Evolutionary conservation across 768 basidiomycete species (phyloP).

Genomic region (Gloeostereum incarnatum): DNA sequence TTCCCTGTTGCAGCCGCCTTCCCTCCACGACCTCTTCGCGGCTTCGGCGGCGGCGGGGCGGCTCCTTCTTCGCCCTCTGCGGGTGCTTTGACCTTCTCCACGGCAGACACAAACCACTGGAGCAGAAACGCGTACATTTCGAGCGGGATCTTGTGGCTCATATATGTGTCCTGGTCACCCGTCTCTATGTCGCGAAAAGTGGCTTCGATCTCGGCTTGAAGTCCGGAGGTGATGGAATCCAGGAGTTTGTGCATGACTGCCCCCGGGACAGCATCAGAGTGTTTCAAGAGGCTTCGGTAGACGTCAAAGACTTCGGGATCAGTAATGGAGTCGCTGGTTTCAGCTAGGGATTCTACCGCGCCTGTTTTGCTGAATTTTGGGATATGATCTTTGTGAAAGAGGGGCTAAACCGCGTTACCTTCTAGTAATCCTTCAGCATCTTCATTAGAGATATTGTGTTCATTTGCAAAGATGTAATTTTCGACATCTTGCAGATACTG

Average conservation of each 20-base stretch:
- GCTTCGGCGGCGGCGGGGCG: slow-evolving; percentile 33
- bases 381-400: too few relatives aligned
- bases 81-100: slow-evolving; percentile 60
- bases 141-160: slow-evolving; percentile 61
- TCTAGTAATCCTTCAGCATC: too few relatives aligned
- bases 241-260: slow-evolving; percentile 75
- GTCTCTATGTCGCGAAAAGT: slow-evolving; percentile 60
- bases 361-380: too few relatives aligned
- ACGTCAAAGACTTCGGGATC: slow-evolving; percentile 70
- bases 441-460: too few relatives aligned
- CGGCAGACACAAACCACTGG: slow-evolving; percentile 81
- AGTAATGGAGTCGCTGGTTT: slow-evolving; percentile 62
- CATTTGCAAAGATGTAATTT: too few relatives aligned
- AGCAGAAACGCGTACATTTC: slow-evolving; percentile 91
- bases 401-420: too few relatives aligned
- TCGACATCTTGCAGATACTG: too few relatives aligned
- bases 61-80: slow-evolving; percentile 37
- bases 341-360: slow-evolving; percentile 76
- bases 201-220: slow-evolving; percentile 64
- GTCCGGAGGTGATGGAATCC: slow-evolving; percentile 76
- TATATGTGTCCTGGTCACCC: slow-evolving; percentile 53
- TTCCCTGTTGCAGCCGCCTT: slow-evolving; percentile 30
- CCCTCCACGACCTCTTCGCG: slow-evolving; percentile 50
- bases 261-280: slow-evolving; percentile 52
- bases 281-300: slow-evolving; percentile 75